Evolutionary conservation across 352 stramenopile species (phyloP), one percentile per base, ranked within the genome.

Genomic region (Pythium graminicola): DNA sequence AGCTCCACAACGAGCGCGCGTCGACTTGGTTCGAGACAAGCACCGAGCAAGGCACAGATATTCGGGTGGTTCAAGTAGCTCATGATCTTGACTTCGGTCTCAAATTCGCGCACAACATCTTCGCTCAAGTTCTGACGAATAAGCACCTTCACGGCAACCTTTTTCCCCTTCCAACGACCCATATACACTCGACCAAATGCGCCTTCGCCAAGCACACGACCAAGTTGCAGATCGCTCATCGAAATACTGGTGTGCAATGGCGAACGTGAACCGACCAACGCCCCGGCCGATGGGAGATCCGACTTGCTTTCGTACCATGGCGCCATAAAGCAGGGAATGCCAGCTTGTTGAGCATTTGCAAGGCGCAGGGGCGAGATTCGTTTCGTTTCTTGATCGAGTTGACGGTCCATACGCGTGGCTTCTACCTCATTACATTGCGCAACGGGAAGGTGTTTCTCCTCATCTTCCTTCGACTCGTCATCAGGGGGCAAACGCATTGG

Each of bases 1-100:
- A 97, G 76, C 62, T 99, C 95, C 5, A 97, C 96, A n/a, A 99
- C 78, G 13, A 98, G 93, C n/a, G 91, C 91, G 29, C 95, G 80
- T 64, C 91, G 97, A 17, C 83, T 80, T 11, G 93, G 88, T 44
- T 92, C 67, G 24, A 98, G 72, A 70, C 93, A 98, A 40, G 95
- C 95, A 24, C 95, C 95, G 33, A 99, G 89, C 54, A 98, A 89
- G 28, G 97, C 81, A 63, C 96, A 98, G 52, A 99, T 96, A 72
- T 98, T 98, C 5, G 95, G 95, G 75, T 99, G 96, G 44, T 84
- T 65, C 51, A 99, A 80, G 33, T 84, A 74, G 51, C 81, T 89
- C 81, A 90, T 90, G 61, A 93, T 93, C 63, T 86, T 73, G 20
- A 86, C 70, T 56, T 93, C 81, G 24, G 72, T 76, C 64, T 93